Conservation (phyloP, 495 filamentous ascomycete genomes). For the Pseudomonodictys pantanalensis region DNA sequence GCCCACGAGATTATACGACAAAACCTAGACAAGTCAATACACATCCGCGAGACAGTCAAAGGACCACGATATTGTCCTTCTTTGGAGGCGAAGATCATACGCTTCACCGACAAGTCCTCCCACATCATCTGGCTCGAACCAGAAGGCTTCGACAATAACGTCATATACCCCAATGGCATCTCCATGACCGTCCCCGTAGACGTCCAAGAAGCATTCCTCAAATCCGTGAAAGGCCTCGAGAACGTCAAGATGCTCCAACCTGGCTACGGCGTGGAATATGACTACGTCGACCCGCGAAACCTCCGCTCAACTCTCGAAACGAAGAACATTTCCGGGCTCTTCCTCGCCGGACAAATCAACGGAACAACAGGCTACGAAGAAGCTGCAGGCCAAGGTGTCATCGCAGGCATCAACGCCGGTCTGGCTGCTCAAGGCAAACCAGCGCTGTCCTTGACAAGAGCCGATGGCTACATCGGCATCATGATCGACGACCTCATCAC, state of each 20-base stretch:
- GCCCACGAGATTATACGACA: constrained; percentile 81
- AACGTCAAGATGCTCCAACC: constrained; percentile 91
- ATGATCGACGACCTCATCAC: constrained; percentile 99
- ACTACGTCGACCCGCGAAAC: constrained; percentile 93
- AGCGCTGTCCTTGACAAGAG: constrained; percentile 67
- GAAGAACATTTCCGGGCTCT: constrained; percentile 84
- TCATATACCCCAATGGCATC: constrained; percentile 95
- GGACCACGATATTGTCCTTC: constrained; percentile 95
- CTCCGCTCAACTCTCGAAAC: constrained; percentile 87
- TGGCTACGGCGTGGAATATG: constrained; percentile 97
- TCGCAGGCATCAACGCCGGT: constrained; percentile 92
- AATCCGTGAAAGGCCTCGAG: constrained; percentile 81
- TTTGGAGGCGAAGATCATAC: constrained; percentile 88
- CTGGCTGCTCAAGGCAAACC: constrained; percentile 64
- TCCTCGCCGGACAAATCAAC: constrained; percentile 95
- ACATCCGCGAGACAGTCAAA: constrained; percentile 93
- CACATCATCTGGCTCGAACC: constrained; percentile 97
- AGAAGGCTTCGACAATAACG: constrained; percentile 85
- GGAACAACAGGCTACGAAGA: constrained; percentile 98
- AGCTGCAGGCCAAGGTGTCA: constrained; percentile 86
- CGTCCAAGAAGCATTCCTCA: constrained; percentile 78
- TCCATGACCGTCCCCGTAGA: constrained; percentile 92
- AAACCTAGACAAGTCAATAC: constrained; percentile 88
- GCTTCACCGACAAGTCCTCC: constrained; percentile 70
- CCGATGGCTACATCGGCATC: constrained; percentile 93